Evolutionary conservation across 306 rosid genomes (phyloP).

Genomic region (Corylus avellana): DNA sequence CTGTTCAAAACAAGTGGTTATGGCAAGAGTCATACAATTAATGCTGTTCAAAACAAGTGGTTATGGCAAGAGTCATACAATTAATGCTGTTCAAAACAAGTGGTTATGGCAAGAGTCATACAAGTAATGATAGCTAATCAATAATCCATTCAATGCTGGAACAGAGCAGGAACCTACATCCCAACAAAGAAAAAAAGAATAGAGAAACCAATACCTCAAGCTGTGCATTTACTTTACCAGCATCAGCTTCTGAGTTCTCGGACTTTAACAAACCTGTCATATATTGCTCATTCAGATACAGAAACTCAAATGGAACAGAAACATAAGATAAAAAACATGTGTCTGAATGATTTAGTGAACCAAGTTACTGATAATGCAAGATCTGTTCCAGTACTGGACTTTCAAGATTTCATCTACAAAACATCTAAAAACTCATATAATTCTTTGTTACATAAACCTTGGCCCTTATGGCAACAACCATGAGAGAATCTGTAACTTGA

Average conservation of each 20-base stretch:
- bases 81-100: not conserved
- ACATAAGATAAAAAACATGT: constrained; percentile 13
- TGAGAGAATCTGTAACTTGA: not conserved
- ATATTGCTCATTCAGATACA: constrained; percentile 19
- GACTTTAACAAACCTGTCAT: constrained; percentile 43
- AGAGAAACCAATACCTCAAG: constrained; percentile 62
- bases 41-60: not conserved
- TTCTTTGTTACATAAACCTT: not conserved
- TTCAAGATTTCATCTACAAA: not conserved
- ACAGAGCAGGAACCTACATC: constrained; percentile 15
- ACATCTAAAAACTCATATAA: not conserved
- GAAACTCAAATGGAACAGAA: constrained; percentile 18
- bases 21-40: not conserved
- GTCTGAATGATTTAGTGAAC: constrained; percentile 15
- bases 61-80: not conserved
- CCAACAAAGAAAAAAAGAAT: constrained; percentile 7
- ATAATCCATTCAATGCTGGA: constrained; percentile 7
- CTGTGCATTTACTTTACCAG: constrained; percentile 58
- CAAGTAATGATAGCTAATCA: not conserved
- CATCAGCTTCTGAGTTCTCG: constrained; percentile 57
- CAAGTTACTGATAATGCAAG: not conserved
- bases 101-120: not conserved
- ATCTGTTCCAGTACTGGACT: not conserved
- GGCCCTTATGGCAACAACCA: not conserved
- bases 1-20: not conserved